Conservation (phyloP, 108 stramenopile species). For the Cyclotella cryptica region DNA sequence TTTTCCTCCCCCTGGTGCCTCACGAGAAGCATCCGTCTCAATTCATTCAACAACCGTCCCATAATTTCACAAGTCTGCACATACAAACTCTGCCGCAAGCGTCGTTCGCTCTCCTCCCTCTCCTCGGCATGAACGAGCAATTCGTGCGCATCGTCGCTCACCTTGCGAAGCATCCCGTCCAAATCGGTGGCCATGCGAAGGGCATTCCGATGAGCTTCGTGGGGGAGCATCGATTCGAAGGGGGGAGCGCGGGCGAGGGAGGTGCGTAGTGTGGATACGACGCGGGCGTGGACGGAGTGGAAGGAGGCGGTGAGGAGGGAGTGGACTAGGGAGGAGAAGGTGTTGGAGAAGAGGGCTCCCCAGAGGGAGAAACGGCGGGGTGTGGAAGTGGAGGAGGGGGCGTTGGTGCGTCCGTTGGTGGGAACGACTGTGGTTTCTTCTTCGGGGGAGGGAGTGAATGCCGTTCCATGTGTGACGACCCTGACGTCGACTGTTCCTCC, state of each 20-base stretch:
- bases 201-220: conserved; percentile 90
- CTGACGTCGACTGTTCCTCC: conserved; percentile 72
- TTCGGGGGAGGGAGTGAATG: conserved; percentile 12
- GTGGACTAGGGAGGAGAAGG: conserved; percentile 87
- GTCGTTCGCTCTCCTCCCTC: conserved; percentile 83
- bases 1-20: conserved; percentile 47
- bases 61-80: conserved; percentile 94
- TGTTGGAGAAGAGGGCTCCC: conserved; percentile 84
- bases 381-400: neutral
- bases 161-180: conserved; percentile 70
- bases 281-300: conserved; percentile 81
- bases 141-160: conserved; percentile 90
- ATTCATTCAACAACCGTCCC: conserved; percentile 84
- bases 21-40: conserved; percentile 73
- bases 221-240: conserved; percentile 70
- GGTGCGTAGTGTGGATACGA: conserved; percentile 76
- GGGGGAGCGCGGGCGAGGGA: conserved; percentile 88
- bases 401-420: neutral
- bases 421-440: neutral
- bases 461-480: conserved; percentile 62
- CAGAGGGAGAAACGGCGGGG: conserved; percentile 79
- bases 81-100: conserved; percentile 83
- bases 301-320: conserved; percentile 83
- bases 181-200: conserved; percentile 83
- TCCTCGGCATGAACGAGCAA: conserved; percentile 91